Evolutionary conservation across 805 yeast genomes (phyloP).

Genomic region (Zygoascus ofunaensis): DNA sequence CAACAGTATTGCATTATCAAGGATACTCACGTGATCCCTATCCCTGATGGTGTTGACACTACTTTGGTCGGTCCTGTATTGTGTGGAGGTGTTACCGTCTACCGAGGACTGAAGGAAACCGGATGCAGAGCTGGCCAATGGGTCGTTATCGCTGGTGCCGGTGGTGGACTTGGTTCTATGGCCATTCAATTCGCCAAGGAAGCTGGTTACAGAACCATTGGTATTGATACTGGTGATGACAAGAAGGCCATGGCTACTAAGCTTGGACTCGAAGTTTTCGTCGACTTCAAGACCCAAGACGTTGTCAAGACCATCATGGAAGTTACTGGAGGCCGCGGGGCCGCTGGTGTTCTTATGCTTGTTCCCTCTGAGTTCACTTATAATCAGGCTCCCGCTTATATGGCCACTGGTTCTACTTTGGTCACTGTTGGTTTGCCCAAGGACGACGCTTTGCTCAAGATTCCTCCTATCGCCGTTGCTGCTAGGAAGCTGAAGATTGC

Average conservation of each 20-base stretch:
- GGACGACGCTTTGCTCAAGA: constrained; percentile 8
- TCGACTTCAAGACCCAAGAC: constrained; percentile 38
- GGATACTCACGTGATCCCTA: constrained; percentile 35
- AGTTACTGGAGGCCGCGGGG: constrained; percentile 19
- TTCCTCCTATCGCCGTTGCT: constrained; percentile 13
- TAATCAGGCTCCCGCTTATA: constrained; percentile 14
- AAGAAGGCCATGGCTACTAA: constrained; percentile 38
- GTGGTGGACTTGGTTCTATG: constrained; percentile 53
- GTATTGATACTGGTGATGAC: constrained; percentile 48
- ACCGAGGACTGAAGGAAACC: constrained; percentile 49
- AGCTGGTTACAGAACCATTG: constrained; percentile 48
- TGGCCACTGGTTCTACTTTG: constrained; percentile 20
- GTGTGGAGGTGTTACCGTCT: constrained; percentile 57
- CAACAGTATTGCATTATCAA: constrained; percentile 41
- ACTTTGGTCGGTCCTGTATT: constrained; percentile 39
- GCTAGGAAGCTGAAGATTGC: constrained; percentile 13
- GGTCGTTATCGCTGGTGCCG: constrained; percentile 54
- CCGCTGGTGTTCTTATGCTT: constrained; percentile 18
- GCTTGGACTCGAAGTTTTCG: constrained; percentile 46
- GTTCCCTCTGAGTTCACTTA: constrained; percentile 16
- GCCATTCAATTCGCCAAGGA: constrained; percentile 53
- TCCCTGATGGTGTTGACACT: constrained; percentile 31
- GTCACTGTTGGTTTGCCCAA: constrained; percentile 21
- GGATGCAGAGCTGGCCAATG: constrained; percentile 43
- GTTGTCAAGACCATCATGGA: constrained; percentile 19